phyloP scores from a whole-genome alignment of 2,329 filamentous ascomycete species.

The Fusarium miscanthi region DNA sequence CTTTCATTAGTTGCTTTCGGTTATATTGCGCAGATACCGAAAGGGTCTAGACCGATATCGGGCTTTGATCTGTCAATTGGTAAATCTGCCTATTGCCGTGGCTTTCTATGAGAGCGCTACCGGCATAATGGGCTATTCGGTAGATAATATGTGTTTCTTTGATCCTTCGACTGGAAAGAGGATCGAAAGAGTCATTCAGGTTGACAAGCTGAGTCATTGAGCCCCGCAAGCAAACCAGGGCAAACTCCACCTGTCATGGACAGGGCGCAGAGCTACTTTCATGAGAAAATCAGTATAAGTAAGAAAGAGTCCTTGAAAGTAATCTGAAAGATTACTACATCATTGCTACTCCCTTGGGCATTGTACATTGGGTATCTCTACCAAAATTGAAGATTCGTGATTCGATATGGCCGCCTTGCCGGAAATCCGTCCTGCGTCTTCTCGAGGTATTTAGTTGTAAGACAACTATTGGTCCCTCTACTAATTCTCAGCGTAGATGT shows the following conservation, averaged over 20 bases:
- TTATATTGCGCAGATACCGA: too few relatives aligned
- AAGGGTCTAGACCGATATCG: too few relatives aligned
- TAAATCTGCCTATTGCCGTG: fast-evolving
- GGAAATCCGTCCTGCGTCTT: not conserved
- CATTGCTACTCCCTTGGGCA: not conserved
- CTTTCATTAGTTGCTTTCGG: not conserved
- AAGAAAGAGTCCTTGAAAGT: fast-evolving
- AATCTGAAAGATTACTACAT: not conserved
- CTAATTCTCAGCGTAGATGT: not conserved
- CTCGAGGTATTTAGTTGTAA: not conserved
- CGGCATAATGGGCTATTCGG: not conserved
- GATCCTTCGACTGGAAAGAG: not conserved
- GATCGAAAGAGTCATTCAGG: not conserved
- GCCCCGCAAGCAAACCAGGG: not conserved
- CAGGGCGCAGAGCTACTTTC: not conserved
- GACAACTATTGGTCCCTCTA: too few relatives aligned
- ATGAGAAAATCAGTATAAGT: not conserved
- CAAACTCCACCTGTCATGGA: not conserved
- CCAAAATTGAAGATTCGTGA: too few relatives aligned
- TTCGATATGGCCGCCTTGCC: not conserved
- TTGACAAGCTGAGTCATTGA: not conserved
- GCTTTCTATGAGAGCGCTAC: fast-evolving
- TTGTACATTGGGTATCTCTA: fast-evolving
- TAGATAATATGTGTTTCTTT: too few relatives aligned
- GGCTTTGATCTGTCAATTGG: too few relatives aligned